Conservation (phyloP, 2,329 filamentous ascomycete species). For the Nemania serpens region DNA sequence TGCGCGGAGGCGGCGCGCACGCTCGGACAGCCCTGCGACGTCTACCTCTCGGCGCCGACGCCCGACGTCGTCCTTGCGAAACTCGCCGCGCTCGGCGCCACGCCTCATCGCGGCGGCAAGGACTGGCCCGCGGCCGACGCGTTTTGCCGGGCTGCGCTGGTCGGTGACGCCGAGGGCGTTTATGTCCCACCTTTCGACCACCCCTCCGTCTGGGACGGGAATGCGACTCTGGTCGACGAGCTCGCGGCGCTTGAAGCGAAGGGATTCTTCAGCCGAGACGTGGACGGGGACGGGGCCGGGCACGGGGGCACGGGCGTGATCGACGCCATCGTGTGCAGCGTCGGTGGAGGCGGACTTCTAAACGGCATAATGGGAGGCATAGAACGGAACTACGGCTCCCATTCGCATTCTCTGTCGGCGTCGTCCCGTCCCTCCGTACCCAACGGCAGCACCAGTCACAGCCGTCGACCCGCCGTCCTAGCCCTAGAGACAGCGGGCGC, state of each 20-base stretch:
- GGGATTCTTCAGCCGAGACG: conserved; percentile 41
- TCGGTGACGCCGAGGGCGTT: conserved; percentile 53
- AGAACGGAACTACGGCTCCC: conserved; percentile 45
- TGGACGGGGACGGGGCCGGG: conserved; percentile 32
- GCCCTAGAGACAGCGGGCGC: conserved; percentile 79
- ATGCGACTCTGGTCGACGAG: conserved; percentile 62
- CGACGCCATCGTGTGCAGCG: conserved; percentile 75
- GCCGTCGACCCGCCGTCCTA: conserved; percentile 56
- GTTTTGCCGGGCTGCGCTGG: conserved; percentile 63
- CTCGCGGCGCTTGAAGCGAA: conserved; percentile 45
- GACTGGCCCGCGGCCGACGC: conserved; percentile 72
- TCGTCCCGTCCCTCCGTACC: neutral
- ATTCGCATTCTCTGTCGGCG: neutral
- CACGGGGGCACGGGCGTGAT: conserved; percentile 44
- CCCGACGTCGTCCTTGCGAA: conserved; percentile 73
- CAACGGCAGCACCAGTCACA: neutral
- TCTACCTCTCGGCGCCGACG: conserved; percentile 72
- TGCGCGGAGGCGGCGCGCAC: conserved; percentile 73
- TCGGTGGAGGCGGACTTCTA: conserved; percentile 80
- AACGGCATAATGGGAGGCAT: conserved; percentile 76
- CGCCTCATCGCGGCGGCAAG: conserved; percentile 70
- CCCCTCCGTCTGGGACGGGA: conserved; percentile 69
- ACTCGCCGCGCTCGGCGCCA: conserved; percentile 68
- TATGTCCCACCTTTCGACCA: conserved; percentile 75
- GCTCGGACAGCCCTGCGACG: conserved; percentile 69